A percentile compares a stretch with the other conserved stretches of the same genome.
Evolutionary conservation across 2,329 filamentous ascomycete species (phyloP).

Genomic region (Calonectria pseudoturangicola): DNA sequence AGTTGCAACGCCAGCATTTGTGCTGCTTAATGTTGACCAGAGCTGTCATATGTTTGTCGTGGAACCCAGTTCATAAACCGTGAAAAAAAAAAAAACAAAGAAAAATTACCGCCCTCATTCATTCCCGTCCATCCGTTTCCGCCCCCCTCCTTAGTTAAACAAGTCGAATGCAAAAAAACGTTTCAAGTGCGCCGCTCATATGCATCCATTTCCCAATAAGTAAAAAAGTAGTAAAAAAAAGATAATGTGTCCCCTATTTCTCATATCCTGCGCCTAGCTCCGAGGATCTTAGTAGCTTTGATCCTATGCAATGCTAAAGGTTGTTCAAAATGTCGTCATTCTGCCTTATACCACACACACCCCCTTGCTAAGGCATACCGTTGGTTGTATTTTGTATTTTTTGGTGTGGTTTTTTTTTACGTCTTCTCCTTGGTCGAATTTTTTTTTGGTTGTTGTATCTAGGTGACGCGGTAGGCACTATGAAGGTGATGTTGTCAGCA

Average conservation of each 20-base stretch:
- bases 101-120: not conserved
- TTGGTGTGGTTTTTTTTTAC: not conserved
- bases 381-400: not conserved
- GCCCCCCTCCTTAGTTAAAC: not conserved
- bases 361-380: not conserved
- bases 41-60: slow-evolving; percentile 42
- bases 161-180: not conserved
- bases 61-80: slow-evolving; percentile 24
- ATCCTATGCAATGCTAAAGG: slow-evolving; percentile 49
- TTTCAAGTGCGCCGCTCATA: slow-evolving; percentile 20
- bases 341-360: not conserved
- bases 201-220: slow-evolving; percentile 22
- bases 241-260: slow-evolving; percentile 44
- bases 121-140: not conserved
- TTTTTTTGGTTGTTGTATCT: slow-evolving; percentile 29
- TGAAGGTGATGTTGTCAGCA: slow-evolving; percentile 32
- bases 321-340: slow-evolving; percentile 28
- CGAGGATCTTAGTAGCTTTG: slow-evolving; percentile 42
- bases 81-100: not conserved
- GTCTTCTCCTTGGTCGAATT: slow-evolving; percentile 19
- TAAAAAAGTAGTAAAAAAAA: slow-evolving; percentile 31
- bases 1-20: slow-evolving; percentile 44
- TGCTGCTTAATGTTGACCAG: slow-evolving; percentile 43
- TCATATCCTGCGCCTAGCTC: slow-evolving; percentile 48
- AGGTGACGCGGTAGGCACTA: slow-evolving; percentile 61